Percentiles rank a stretch among this genome's conserved stretches.
These are phyloP conservation scores for Acanthamoeba divionensis DNA, from an alignment of 208 protist genomes.

Conservation along the genomic window DNA sequence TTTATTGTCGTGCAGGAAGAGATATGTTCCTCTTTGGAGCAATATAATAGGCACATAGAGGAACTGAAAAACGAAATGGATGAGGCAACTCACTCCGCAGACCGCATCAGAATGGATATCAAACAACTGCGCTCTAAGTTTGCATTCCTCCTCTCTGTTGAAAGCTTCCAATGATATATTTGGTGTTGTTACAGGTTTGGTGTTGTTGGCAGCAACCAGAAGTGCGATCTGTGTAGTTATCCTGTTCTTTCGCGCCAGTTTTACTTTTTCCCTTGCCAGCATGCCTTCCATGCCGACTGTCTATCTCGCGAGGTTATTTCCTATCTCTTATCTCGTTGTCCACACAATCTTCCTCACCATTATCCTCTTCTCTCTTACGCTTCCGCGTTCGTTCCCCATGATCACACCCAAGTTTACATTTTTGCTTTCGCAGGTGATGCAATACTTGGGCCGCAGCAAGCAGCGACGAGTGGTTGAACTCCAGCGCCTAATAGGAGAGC, in stretches of 20 bases:
- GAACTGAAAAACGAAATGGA: conserved; percentile 85
- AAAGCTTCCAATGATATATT: not conserved
- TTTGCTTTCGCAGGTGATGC: no score
- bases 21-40: conserved; percentile 89
- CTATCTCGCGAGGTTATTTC: conserved; percentile 63
- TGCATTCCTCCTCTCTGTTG: not conserved
- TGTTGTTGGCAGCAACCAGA: conserved; percentile 83
- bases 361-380: not conserved
- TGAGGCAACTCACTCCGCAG: conserved; percentile 85
- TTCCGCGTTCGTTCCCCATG: not conserved
- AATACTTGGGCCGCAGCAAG: not conserved
- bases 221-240: conserved; percentile 85
- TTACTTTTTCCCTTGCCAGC: conserved; percentile 83
- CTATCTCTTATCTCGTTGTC: not conserved
- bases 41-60: conserved; percentile 86
- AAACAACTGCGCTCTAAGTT: conserved; percentile 73
- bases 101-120: conserved; percentile 90
- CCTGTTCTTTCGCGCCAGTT: conserved; percentile 70
- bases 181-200: conserved; percentile 79
- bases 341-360: not conserved
- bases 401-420: not conserved
- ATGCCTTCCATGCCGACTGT: conserved; percentile 81
- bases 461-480: not conserved
- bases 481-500: not conserved
- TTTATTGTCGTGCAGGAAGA: conserved; percentile 70